Conservation (phyloP, 2,329 filamentous ascomycete species). For the Stemphylium vesicarium region DNA sequence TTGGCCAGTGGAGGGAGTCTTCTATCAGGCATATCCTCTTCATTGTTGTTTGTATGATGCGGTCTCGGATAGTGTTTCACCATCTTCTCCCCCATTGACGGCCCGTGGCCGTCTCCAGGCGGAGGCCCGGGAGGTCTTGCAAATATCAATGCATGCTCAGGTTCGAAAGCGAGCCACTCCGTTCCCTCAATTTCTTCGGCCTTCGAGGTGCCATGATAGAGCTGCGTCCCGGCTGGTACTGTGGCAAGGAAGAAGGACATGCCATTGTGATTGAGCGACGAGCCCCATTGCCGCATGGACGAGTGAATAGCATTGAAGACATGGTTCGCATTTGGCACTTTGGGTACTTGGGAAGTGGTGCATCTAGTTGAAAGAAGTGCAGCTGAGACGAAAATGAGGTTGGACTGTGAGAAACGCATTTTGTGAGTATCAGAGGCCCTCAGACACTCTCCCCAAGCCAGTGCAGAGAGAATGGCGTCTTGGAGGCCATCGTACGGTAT, state of each 20-base stretch:
- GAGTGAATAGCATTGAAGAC: slow-evolving; percentile 77
- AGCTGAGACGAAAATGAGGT: slow-evolving; percentile 4
- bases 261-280: slow-evolving; percentile 75
- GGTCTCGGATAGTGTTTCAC: no score
- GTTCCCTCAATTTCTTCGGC: slow-evolving; percentile 58
- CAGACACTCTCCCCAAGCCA: background rate
- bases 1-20: no score
- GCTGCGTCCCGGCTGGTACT: slow-evolving; percentile 67
- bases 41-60: no score
- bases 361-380: background rate
- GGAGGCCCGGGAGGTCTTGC: slow-evolving; percentile 8
- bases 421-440: slow-evolving; percentile 1
- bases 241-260: slow-evolving; percentile 73
- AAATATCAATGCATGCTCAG: slow-evolving; percentile 74
- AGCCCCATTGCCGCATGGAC: slow-evolving; percentile 77
- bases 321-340: slow-evolving; percentile 60
- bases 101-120: slow-evolving; percentile 7
- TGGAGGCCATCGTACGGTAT: background rate
- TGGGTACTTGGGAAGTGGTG: slow-evolving; percentile 1
- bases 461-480: background rate
- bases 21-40: no score
- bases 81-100: background rate
- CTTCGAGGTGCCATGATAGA: slow-evolving; percentile 69
- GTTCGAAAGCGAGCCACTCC: slow-evolving; percentile 79
- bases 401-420: slow-evolving; percentile 18